Evolutionary conservation across 306 rosid genomes (phyloP).

Genomic region (Sesbania bispinosa): DNA sequence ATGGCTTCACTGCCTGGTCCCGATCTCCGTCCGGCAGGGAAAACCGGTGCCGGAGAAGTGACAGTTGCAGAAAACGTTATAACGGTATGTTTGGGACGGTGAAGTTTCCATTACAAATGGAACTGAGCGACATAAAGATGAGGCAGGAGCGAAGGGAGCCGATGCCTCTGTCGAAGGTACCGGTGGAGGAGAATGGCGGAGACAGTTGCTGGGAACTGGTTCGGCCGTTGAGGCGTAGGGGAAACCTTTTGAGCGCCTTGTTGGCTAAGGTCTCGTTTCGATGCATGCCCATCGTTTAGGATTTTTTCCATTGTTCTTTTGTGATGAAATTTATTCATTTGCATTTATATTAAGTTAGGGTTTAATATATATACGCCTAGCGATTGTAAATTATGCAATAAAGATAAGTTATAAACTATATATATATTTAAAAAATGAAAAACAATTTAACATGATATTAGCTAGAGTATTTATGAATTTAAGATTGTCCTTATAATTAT

Average conservation of each 20-base stretch:
- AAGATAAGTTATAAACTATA: too few species aligned
- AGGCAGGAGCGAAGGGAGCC: slow-evolving; percentile 33
- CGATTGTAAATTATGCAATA: too few species aligned
- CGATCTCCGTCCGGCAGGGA: slow-evolving; percentile 11
- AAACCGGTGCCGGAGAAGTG: slow-evolving; percentile 9
- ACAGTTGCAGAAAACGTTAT: neutral
- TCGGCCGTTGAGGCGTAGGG: slow-evolving; percentile 22
- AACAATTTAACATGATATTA: too few species aligned
- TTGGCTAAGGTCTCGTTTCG: slow-evolving; percentile 20
- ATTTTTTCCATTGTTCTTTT: neutral
- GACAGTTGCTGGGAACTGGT: slow-evolving; percentile 31
- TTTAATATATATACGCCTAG: too few species aligned
- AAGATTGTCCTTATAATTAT: too few species aligned
- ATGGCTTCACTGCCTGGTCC: neutral
- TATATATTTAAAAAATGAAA: too few species aligned
- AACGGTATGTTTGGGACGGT: slow-evolving; percentile 30
- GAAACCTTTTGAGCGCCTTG: slow-evolving; percentile 12
- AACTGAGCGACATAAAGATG: slow-evolving; percentile 33
- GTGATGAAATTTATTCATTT: too few species aligned
- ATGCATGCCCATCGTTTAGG: slow-evolving; percentile 26
- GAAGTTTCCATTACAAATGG: slow-evolving; percentile 43
- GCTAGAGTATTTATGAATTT: too few species aligned
- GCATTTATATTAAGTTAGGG: too few species aligned
- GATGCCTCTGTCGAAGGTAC: neutral
- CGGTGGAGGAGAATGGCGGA: slow-evolving; percentile 15